Percentiles rank a stretch among this genome's conserved stretches.
Evolutionary conservation across 495 filamentous ascomycete genomes (phyloP).

Genomic region (Rhypophila decipiens): DNA sequence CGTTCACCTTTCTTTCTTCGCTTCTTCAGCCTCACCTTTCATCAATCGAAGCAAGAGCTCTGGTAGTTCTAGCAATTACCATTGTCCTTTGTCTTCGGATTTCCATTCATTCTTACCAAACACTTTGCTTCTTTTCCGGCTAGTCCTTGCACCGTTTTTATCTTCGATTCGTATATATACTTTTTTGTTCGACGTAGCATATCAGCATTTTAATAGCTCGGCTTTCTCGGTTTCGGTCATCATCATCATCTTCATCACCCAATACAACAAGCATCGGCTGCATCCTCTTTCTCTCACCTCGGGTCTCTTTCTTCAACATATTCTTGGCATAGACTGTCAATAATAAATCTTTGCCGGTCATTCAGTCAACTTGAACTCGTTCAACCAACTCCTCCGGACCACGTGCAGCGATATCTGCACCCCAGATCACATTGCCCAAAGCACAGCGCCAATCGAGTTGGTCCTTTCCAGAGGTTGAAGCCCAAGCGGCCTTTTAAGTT

Average conservation of each 20-base stretch:
- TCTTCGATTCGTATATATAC: no score
- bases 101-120: conserved; percentile 3
- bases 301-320: no score
- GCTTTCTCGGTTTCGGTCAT: no score
- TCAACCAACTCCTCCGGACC: conserved; percentile 1
- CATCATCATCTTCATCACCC: no score
- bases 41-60: conserved; percentile 41
- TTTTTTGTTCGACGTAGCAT: no score
- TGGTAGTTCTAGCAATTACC: conserved; percentile 43
- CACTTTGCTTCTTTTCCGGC: conserved; percentile 5
- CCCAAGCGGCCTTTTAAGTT: neutral
- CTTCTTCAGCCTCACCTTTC: conserved; percentile 19
- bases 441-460: conserved; percentile 11
- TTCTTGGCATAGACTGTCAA: no score
- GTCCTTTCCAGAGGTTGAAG: neutral
- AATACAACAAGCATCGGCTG: no score
- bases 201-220: no score
- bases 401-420: conserved; percentile 25
- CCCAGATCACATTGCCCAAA: conserved; percentile 16
- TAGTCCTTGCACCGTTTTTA: neutral
- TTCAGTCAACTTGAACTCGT: no score
- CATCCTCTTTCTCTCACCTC: no score
- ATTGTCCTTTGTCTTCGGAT: conserved; percentile 14
- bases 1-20: conserved; percentile 15
- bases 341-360: no score